Evolutionary conservation across 1,284 basidiomycete species (phyloP).

Genomic region (Pascua guehoae): DNA sequence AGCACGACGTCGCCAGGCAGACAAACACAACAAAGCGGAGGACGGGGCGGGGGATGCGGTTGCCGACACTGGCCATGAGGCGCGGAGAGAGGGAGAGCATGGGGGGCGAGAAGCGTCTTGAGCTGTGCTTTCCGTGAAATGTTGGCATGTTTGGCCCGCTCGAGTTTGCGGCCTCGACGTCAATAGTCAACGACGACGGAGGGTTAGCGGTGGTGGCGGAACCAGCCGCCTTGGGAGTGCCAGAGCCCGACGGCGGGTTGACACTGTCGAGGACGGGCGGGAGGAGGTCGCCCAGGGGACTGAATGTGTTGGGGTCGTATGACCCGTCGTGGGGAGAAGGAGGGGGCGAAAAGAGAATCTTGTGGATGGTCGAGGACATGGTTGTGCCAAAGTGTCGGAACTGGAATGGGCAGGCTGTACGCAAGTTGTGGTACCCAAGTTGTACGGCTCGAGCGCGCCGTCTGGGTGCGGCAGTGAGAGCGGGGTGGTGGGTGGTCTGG

Average conservation of each 20-base stretch:
- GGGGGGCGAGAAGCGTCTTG: constrained; percentile 2
- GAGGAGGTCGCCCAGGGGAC: constrained; percentile 7
- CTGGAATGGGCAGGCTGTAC: background rate
- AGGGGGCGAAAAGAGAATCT: constrained; percentile 46
- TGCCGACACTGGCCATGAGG: constrained; percentile 1
- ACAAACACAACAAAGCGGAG: constrained; percentile 31
- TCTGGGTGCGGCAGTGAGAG: too few species aligned
- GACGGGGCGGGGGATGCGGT: constrained; percentile 32
- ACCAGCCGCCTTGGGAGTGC: background rate
- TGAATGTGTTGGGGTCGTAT: constrained; percentile 5
- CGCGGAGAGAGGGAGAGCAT: constrained; percentile 1
- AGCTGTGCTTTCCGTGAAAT: background rate
- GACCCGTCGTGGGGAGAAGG: constrained; percentile 29
- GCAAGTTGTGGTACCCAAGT: too few species aligned
- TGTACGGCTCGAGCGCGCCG: too few species aligned
- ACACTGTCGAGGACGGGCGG: constrained; percentile 10
- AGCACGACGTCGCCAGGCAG: constrained; percentile 22
- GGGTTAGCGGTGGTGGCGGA: background rate
- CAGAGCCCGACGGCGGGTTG: background rate
- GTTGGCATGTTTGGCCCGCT: background rate
- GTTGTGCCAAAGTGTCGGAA: constrained; percentile 1
- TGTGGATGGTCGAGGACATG: constrained; percentile 46
- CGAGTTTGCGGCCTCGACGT: constrained; percentile 12
- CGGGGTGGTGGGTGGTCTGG: too few species aligned
- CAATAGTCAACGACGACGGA: background rate